Evolutionary conservation across 495 filamentous ascomycete species (phyloP).

Genomic region (Neurospora sp.): DNA sequence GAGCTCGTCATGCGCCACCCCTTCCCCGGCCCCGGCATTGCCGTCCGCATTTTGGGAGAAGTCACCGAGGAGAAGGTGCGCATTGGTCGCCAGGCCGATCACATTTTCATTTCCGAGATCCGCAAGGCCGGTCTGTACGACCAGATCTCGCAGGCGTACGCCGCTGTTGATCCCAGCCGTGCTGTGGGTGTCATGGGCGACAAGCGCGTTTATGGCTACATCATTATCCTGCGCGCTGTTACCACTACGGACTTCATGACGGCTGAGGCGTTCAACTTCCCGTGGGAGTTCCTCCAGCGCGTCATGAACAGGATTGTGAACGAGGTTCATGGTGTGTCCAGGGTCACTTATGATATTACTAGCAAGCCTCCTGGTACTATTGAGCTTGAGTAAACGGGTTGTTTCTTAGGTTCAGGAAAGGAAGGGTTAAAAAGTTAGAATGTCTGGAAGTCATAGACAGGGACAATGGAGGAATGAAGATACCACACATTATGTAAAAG

Average conservation of each 20-base stretch:
- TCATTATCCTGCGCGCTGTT: conserved; percentile 54
- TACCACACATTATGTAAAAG: neutral
- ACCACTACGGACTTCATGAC: conserved; percentile 73
- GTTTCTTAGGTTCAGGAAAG: neutral
- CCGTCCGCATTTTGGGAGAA: conserved; percentile 81
- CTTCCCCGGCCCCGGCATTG: conserved; percentile 78
- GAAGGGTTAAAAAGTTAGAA: neutral
- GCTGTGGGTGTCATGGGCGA: conserved; percentile 63
- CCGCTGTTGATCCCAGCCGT: conserved; percentile 54
- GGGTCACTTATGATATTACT: conserved; percentile 50
- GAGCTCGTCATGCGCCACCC: conserved; percentile 78
- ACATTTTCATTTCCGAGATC: conserved; percentile 86
- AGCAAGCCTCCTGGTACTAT: conserved; percentile 77
- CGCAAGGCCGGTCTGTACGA: conserved; percentile 73
- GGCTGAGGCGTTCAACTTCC: conserved; percentile 54
- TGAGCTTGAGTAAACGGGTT: conserved; percentile 59
- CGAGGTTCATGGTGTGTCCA: conserved; percentile 58
- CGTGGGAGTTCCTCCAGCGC: conserved; percentile 54
- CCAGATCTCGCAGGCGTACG: conserved; percentile 55
- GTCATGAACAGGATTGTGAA: conserved; percentile 72
- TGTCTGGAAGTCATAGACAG: neutral
- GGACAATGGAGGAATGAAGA: neutral
- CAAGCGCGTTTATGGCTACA: conserved; percentile 42
- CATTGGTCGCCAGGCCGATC: conserved; percentile 75
- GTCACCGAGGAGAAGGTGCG: conserved; percentile 69